Base-by-base conservation (phyloP, 345 rosid genomes). In the Euphorbia pulcherrima region DNA sequence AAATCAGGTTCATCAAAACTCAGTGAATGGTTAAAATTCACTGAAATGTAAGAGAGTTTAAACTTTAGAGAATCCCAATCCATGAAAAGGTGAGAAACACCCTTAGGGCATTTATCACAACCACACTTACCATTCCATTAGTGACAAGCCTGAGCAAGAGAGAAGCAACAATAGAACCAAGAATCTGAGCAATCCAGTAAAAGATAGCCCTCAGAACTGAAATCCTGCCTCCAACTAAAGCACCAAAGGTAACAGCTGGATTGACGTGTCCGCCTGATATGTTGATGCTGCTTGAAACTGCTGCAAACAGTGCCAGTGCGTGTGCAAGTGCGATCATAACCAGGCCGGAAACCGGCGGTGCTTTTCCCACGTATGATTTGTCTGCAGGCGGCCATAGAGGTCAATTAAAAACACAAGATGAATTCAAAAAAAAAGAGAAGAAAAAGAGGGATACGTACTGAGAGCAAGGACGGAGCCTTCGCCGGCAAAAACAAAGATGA, bases 391-490 rank as follows among this genome's bases (percentile, higher is more conserved):
- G n/a, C n/a, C n/a, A n/a, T n/a, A n/a, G n/a, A n/a, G n/a, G n/a
- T n/a, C n/a, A n/a, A n/a, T n/a, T n/a, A n/a, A n/a, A n/a, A n/a
- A n/a, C n/a, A n/a, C n/a, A n/a, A n/a, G n/a, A n/a, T n/a, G n/a
- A n/a, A n/a, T n/a, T n/a, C n/a, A n/a, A n/a, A n/a, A n/a, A n/a
- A n/a, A n/a, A n/a, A n/a, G n/a, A n/a, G n/a, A n/a, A n/a, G n/a
- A n/a, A n/a, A n/a, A n/a, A n/a, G n/a, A n/a, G n/a, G n/a, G n/a
- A n/a, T n/a, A n/a, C n/a, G n/a, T 50, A 83, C 92, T 79, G 5
- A 90, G 86, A 77, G 97, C 92, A 27, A 90, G 88, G 51, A 83
- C 58, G 29, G 88, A 86, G 74, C 97, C 97, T 75, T 84, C 94
- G 54, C 94, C 90, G 17, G 90, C 88, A 17, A 90, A 90, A 33